Evolutionary conservation across 1,284 basidiomycete genomes (phyloP).

Genomic region (Moniliella sp.): DNA sequence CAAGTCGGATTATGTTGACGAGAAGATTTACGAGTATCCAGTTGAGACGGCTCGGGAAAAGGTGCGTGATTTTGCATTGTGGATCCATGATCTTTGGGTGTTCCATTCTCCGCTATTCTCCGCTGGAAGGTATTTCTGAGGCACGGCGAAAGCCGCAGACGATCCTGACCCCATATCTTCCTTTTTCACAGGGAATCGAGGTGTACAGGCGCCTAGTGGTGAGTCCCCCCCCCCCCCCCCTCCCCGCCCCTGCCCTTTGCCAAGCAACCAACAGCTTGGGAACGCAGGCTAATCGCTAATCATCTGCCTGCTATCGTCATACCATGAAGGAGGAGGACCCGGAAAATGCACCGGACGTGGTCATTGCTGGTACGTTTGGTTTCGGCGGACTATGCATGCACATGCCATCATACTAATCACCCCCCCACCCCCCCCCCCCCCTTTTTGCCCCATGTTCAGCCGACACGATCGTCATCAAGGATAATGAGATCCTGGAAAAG

Average conservation of each 20-base stretch:
- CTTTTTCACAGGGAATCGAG: constrained; percentile 23
- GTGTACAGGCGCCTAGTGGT: constrained; percentile 22
- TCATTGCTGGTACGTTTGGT: constrained; percentile 54
- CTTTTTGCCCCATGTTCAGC: constrained; percentile 4
- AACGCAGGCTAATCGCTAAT: too few species aligned
- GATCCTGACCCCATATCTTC: neutral
- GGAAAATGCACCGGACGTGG: constrained; percentile 69
- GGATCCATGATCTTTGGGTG: neutral
- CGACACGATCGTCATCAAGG: constrained; percentile 25
- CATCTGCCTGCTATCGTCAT: too few species aligned
- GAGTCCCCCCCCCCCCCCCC: constrained; percentile 1
- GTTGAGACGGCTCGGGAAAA: constrained; percentile 78
- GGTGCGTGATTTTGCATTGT: constrained; percentile 4
- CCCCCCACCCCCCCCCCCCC: too few species aligned
- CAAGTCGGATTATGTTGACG: constrained; percentile 45
- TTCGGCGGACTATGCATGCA: neutral
- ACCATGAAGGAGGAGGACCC: constrained; percentile 40
- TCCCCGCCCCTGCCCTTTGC: neutral
- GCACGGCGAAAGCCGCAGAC: too few species aligned
- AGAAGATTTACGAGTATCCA: constrained; percentile 64
- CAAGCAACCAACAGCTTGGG: too few species aligned
- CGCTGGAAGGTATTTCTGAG: too few species aligned
- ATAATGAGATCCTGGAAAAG: constrained; percentile 55
- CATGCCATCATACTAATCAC: too few species aligned
- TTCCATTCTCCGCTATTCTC: neutral